Conservation (phyloP, 768 basidiomycete species). For the Kockovaella imperatae region DNA sequence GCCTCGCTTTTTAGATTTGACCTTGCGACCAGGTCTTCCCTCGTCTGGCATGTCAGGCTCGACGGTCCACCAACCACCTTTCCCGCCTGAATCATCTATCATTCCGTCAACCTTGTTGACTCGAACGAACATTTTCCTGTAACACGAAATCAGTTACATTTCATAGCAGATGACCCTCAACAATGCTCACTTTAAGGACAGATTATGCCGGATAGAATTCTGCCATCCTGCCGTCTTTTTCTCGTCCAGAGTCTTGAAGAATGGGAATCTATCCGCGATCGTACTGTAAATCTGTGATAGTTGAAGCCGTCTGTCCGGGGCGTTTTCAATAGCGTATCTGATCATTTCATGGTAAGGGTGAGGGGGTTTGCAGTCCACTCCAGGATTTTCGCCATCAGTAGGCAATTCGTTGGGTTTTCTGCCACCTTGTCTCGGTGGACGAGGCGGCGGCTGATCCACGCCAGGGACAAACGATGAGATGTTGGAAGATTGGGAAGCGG, state of each 20-base stretch:
- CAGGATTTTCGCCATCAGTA: slow-evolving; percentile 27
- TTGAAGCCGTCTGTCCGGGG: slow-evolving; percentile 25
- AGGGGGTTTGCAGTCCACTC: slow-evolving; percentile 37
- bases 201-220: slow-evolving; percentile 46
- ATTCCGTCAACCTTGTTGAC: slow-evolving; percentile 39
- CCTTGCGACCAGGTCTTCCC: slow-evolving; percentile 33
- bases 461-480: slow-evolving; percentile 2
- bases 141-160: not conserved
- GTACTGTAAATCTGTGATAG: slow-evolving; percentile 29
- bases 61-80: slow-evolving; percentile 45
- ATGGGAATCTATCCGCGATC: slow-evolving; percentile 37
- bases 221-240: slow-evolving; percentile 43
- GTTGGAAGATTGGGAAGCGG: slow-evolving; percentile 14
- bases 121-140: slow-evolving; percentile 39
- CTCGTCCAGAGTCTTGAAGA: slow-evolving; percentile 35
- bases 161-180: slow-evolving; percentile 10
- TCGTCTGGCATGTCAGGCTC: slow-evolving; percentile 37
- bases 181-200: slow-evolving; percentile 39
- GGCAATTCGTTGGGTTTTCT: slow-evolving; percentile 30
- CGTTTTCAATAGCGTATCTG: slow-evolving; percentile 31
- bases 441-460: too few species aligned
- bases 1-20: slow-evolving; percentile 19
- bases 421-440: not conserved
- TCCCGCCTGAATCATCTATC: slow-evolving; percentile 39
- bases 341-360: slow-evolving; percentile 39